phyloP scores from a whole-genome alignment of 2,329 filamentous ascomycete genomes.

The Hypoxylon sp. region DNA sequence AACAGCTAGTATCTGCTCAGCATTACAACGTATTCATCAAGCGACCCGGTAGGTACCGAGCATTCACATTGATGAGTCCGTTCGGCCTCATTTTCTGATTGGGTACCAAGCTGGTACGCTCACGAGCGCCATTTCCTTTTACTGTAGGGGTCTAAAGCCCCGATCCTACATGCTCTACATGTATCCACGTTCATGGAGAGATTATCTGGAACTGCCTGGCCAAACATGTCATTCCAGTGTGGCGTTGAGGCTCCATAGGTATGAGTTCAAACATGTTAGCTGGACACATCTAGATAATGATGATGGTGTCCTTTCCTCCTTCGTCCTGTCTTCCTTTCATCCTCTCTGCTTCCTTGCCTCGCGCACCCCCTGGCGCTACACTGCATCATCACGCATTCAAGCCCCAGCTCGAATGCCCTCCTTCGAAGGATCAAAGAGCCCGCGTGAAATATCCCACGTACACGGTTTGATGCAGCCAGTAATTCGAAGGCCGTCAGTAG shows the following conservation, averaged over 20 bases:
- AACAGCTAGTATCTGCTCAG: background rate
- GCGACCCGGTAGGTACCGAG: background rate
- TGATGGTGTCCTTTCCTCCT: slow-evolving; percentile 20
- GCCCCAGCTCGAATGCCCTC: slow-evolving; percentile 3
- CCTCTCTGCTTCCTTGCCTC: slow-evolving; percentile 5
- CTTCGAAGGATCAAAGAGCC: background rate
- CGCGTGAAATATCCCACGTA: slow-evolving; percentile 4
- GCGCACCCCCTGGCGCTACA: slow-evolving; percentile 1
- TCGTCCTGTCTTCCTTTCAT: slow-evolving; percentile 13
- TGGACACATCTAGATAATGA: slow-evolving; percentile 22
- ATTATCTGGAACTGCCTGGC: slow-evolving; percentile 7
- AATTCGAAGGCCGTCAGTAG: background rate
- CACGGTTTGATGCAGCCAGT: background rate
- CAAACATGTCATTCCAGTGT: slow-evolving; percentile 8
- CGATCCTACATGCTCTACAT: background rate
- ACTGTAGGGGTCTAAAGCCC: background rate
- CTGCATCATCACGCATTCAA: slow-evolving; percentile 1
- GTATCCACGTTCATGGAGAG: background rate
- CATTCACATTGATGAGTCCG: background rate
- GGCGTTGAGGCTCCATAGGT: slow-evolving; percentile 18
- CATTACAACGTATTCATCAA: background rate
- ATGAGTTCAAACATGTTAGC: slow-evolving; percentile 11
- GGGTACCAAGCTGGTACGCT: slow-evolving; percentile 7
- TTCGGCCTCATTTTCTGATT: slow-evolving; percentile 10
- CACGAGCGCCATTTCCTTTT: background rate